phyloP scores from a whole-genome alignment of 1,139 yeast genomes.

The Entelexis paramagnoliae region DNA sequence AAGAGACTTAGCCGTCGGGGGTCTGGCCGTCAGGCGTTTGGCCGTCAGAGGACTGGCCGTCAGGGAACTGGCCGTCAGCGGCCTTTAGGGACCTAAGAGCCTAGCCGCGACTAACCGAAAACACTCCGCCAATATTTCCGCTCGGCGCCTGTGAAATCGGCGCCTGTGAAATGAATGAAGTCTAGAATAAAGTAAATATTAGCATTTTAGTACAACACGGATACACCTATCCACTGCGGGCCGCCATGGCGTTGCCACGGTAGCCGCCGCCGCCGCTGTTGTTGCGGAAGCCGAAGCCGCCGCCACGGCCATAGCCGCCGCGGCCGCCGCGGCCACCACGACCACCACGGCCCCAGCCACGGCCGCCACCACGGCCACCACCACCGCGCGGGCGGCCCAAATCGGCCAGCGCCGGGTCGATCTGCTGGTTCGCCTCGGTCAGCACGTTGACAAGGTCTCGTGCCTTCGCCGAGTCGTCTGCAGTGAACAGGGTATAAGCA shows the following conservation, averaged over 20 bases:
- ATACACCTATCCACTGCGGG: background rate
- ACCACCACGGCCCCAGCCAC: slow-evolving; percentile 32
- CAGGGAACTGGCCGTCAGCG: no score
- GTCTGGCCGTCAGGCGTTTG: slow-evolving; percentile 24
- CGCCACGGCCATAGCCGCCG: slow-evolving; percentile 16
- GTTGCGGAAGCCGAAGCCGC: slow-evolving; percentile 12
- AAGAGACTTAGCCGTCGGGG: background rate
- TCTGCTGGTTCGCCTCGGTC: slow-evolving; percentile 88
- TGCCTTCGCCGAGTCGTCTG: slow-evolving; percentile 77
- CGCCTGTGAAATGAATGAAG: no score
- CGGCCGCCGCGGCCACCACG: slow-evolving; percentile 25
- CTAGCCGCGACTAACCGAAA: no score
- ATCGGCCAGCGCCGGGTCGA: slow-evolving; percentile 45
- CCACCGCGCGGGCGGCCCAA: slow-evolving; percentile 43
- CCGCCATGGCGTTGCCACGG: slow-evolving; percentile 8
- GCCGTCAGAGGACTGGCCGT: background rate
- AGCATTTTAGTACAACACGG: no score
- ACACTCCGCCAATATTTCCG: no score
- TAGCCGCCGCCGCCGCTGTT: slow-evolving; percentile 22
- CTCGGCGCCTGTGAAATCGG: no score
- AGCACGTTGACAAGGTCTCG: slow-evolving; percentile 81
- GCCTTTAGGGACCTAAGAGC: no score
- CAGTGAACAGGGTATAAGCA: slow-evolving; percentile 90
- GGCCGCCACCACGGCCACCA: slow-evolving; percentile 50
- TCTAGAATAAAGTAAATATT: slow-evolving; percentile 2